A percentile compares a stretch with the other conserved stretches of the same genome.
Conservation (phyloP, 352 stramenopile genomes). For the Globisporangium rhizosaccharum region DNA sequence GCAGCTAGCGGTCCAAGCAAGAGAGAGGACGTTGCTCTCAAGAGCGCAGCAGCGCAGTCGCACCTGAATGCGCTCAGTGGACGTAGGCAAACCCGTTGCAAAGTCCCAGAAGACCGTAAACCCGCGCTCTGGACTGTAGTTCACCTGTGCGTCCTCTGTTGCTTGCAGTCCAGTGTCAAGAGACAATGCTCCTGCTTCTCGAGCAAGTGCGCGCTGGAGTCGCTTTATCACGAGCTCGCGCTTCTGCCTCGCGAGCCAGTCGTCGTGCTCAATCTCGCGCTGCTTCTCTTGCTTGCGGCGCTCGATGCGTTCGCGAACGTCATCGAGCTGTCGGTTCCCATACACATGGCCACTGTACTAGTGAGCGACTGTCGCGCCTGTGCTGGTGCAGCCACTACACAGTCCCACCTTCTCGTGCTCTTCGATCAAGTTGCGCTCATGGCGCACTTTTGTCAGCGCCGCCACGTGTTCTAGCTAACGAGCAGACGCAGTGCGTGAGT, state of each 20-base stretch:
- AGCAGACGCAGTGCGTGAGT: background rate
- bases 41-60: background rate
- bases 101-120: constrained; percentile 51
- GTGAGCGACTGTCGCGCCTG: no score
- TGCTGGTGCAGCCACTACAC: background rate
- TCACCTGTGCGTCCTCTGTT: background rate
- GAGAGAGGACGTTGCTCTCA: background rate
- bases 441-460: constrained; percentile 35
- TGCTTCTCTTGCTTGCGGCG: constrained; percentile 38
- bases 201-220: constrained; percentile 33
- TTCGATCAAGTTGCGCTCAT: constrained; percentile 53
- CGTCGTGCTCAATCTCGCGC: constrained; percentile 34
- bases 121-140: constrained; percentile 30
- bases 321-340: constrained; percentile 27
- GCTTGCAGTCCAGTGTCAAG: background rate
- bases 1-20: background rate
- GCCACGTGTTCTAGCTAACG: constrained; percentile 32
- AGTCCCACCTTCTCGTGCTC: constrained; percentile 46
- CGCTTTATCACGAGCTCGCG: constrained; percentile 35
- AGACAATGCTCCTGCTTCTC: constrained; percentile 4
- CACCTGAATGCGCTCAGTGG: constrained; percentile 30
- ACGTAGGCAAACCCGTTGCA: constrained; percentile 18
- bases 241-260: constrained; percentile 51
- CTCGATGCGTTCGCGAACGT: constrained; percentile 37
- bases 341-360: background rate